Evolutionary conservation across 768 basidiomycete species (phyloP), one percentile per base, ranked within the genome.

Genomic region (Pisolithus microcarpus): DNA sequence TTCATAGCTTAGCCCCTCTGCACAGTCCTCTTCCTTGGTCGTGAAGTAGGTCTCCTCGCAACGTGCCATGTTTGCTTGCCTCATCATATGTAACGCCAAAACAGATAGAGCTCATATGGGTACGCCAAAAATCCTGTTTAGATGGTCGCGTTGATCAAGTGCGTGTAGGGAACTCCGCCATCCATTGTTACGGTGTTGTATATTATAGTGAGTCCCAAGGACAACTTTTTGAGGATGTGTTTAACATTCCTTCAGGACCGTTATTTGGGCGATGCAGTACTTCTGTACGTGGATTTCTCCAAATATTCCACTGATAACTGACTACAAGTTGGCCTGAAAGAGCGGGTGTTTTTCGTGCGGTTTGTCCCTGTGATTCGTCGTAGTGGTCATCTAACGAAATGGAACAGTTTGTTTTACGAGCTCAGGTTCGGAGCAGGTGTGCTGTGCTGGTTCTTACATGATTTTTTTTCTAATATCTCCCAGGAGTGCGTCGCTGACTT

Each of bases 51-150:
- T 50, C 37, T 21, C 40, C 30, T 39, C 26, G 40, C 5, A 15
- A 4, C 28, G 11, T 23, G 36, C 23, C 30, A 49, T 9, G 40
- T 15, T 34, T 18, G n/a, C 43, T 10, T 18, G 16, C 30, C 16
- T 46, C 30, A 28, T 18, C 43, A 26, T 23, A 46, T 43, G 38
- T 3, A n/a, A 2, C 21, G 5, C 31, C 21, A 51, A 28, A 45
- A 43, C 28, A 66, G 65, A 52, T 66, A 38, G 65, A 68, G 7
- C 60, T 66, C 19, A 53, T 66, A 51, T 66, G 66, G 66, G 65
- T 68, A 43, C 49, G 62, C 37, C 2, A 11, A 42, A 21, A 37
- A 40, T 38, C 4, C 30, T 16, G 18, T 26, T 30, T 15, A 8
- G 16, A 16, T 7, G 10, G 24, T 46, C 36, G 31, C 49, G 15